These are phyloP conservation scores for Paraphaeosphaeria sporulosa DNA, from an alignment of 2,329 filamentous ascomycete genomes.

Conservation along the genomic window DNA sequence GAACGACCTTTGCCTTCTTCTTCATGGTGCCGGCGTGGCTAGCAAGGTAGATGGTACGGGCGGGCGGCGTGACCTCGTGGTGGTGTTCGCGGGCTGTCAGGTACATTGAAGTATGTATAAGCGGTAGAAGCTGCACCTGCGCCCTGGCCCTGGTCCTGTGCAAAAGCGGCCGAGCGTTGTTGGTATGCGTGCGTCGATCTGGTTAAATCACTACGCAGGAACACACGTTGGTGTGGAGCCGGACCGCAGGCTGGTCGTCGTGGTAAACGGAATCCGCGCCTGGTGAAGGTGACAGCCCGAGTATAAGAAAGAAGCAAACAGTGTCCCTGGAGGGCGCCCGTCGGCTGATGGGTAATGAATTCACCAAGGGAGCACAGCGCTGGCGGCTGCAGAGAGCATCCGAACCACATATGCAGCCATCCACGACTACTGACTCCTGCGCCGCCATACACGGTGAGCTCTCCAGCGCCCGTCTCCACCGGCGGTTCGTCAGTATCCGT, in stretches of 20 bases:
- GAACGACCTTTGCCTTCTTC: conserved; percentile 33
- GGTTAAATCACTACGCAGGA: not conserved
- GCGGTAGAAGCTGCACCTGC: not conserved
- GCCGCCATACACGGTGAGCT: conserved; percentile 1
- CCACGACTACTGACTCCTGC: conserved; percentile 14
- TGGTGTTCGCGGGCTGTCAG: conserved; percentile 2
- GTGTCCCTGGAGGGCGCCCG: not conserved
- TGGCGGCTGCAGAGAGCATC: conserved; percentile 15
- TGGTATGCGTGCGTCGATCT: not conserved
- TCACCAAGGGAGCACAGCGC: conserved; percentile 20
- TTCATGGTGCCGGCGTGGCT: conserved; percentile 34
- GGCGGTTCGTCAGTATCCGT: conserved; percentile 1
- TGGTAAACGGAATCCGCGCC: not conserved
- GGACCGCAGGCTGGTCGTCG: not conserved
- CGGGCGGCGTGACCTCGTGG: conserved; percentile 2
- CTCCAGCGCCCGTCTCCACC: conserved; percentile 13
- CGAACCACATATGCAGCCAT: conserved; percentile 15
- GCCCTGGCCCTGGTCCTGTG: not conserved
- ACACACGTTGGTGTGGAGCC: not conserved
- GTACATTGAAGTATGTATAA: not conserved
- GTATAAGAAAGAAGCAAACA: conserved; percentile 13
- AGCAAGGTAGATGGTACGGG: conserved; percentile 13
- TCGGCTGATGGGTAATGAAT: conserved; percentile 7
- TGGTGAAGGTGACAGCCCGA: conserved; percentile 3
- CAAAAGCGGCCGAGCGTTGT: conserved; percentile 5